These are phyloP conservation scores for Selaginella tamariscina DNA, from an alignment of 75 land plant species.

Conservation along the genomic window DNA sequence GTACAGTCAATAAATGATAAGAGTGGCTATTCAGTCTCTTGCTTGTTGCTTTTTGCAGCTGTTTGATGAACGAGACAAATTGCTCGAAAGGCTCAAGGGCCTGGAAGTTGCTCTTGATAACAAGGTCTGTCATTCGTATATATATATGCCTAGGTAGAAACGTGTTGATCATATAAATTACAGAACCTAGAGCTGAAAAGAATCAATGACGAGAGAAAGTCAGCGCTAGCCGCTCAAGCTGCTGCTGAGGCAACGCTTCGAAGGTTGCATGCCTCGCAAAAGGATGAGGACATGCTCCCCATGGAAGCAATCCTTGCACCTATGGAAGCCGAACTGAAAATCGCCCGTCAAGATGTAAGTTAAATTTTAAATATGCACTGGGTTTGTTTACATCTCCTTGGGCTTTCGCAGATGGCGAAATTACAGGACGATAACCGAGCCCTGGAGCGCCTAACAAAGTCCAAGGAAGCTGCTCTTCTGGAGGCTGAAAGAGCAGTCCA, in stretches of 20 bases:
- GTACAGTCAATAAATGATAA: slow-evolving; percentile 21
- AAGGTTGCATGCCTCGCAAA: slow-evolving; percentile 69
- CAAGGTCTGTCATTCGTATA: slow-evolving; percentile 48
- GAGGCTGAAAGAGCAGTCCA: slow-evolving; percentile 90
- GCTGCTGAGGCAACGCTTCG: slow-evolving; percentile 76
- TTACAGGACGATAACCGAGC: slow-evolving; percentile 92
- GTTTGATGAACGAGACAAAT: slow-evolving; percentile 48
- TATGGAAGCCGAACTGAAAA: slow-evolving; percentile 72
- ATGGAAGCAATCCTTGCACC: slow-evolving; percentile 85
- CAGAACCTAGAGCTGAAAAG: slow-evolving; percentile 89
- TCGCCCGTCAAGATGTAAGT: slow-evolving; percentile 71
- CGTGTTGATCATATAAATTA: too few species aligned
- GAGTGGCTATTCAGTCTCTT: background rate
- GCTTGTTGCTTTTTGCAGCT: slow-evolving; percentile 33
- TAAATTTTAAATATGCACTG: too few species aligned
- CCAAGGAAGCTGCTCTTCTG: slow-evolving; percentile 90
- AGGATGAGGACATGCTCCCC: slow-evolving; percentile 64
- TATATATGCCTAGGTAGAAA: too few species aligned
- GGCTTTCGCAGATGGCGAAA: slow-evolving; percentile 50
- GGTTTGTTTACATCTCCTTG: background rate
- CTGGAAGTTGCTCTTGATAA: slow-evolving; percentile 54
- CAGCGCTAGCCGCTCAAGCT: slow-evolving; percentile 89
- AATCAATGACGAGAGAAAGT: slow-evolving; percentile 93
- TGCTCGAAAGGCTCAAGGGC: slow-evolving; percentile 58
- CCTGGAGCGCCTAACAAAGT: slow-evolving; percentile 78